These are phyloP conservation scores for Phyllosticta capitalensis DNA, from an alignment of 2,329 filamentous ascomycete genomes.

Conservation along the genomic window DNA sequence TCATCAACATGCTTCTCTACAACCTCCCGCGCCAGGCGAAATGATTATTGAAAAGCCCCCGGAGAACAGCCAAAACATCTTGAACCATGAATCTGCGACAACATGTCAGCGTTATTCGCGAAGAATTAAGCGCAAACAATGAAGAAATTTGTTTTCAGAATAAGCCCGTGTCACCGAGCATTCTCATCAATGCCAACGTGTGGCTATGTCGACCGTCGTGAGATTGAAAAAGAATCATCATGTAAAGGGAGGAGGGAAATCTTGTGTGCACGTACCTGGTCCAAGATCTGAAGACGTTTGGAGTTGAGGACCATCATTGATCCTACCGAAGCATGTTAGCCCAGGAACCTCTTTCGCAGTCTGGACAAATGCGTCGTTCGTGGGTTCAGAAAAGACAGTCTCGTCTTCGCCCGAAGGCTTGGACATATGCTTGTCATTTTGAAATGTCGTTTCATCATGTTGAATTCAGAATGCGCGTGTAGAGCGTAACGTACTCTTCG, in stretches of 20 bases:
- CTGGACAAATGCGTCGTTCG: not conserved
- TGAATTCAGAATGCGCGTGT: conserved; percentile 19
- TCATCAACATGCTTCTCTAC: not conserved
- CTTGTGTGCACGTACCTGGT: not conserved
- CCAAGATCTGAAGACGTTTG: not conserved
- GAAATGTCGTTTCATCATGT: conserved; percentile 76
- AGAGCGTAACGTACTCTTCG: conserved; percentile 8
- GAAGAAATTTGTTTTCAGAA: not conserved
- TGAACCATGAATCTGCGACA: not conserved
- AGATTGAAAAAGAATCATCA: conserved; percentile 58
- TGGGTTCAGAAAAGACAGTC: conserved; percentile 27
- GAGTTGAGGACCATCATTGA: not conserved
- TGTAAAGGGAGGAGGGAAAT: conserved; percentile 29
- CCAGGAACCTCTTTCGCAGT: not conserved
- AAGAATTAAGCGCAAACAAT: not conserved
- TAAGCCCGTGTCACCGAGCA: conserved; percentile 62
- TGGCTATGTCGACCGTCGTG: conserved; percentile 85
- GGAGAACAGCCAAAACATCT: not conserved
- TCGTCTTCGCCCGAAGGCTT: conserved; percentile 53
- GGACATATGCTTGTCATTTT: conserved; percentile 96
- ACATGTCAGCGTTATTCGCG: not conserved
- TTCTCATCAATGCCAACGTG: conserved; percentile 63
- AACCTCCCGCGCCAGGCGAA: not conserved
- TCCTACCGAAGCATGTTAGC: not conserved
- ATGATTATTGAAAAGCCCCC: conserved; percentile 2